A percentile compares a stretch with the other conserved stretches of the same genome.
Conservation (phyloP, 495 filamentous ascomycete species). For the Astrothelium subdiscretum region DNA sequence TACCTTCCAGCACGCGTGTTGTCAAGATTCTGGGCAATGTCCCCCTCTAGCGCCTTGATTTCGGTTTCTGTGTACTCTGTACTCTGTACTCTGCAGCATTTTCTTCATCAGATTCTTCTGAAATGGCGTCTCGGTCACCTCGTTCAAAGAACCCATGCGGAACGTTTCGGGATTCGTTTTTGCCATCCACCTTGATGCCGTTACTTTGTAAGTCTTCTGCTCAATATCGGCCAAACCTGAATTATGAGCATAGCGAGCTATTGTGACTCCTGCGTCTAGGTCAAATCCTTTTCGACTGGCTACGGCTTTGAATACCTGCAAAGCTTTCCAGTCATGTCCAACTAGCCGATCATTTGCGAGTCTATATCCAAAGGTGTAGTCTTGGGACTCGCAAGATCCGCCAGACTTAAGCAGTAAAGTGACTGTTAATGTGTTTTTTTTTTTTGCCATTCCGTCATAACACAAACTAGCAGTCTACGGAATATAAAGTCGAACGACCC, state of each 20-base stretch:
- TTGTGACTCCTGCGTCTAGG: neutral
- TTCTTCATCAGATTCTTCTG: neutral
- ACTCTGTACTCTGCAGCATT: neutral
- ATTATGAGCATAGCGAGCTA: neutral
- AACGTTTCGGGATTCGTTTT: neutral
- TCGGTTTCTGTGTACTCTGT: neutral
- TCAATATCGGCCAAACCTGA: neutral
- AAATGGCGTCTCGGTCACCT: neutral
- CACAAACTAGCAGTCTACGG: neutral
- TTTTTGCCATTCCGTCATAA: neutral
- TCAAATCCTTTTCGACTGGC: neutral
- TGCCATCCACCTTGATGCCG: neutral
- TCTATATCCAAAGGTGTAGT: neutral
- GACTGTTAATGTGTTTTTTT: neutral
- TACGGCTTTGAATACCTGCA: neutral
- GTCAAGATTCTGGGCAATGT: neutral
- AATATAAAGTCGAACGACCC: neutral
- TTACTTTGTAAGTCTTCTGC: neutral
- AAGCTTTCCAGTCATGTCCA: neutral
- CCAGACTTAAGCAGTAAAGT: constrained; percentile 3
- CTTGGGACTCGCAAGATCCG: neutral
- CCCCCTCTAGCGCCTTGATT: neutral
- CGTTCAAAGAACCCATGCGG: neutral
- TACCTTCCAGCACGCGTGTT: neutral
- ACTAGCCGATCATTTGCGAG: neutral